Evolutionary conservation across 2,329 filamentous ascomycete genomes (phyloP).

Genomic region (Diaporthe capsici): DNA sequence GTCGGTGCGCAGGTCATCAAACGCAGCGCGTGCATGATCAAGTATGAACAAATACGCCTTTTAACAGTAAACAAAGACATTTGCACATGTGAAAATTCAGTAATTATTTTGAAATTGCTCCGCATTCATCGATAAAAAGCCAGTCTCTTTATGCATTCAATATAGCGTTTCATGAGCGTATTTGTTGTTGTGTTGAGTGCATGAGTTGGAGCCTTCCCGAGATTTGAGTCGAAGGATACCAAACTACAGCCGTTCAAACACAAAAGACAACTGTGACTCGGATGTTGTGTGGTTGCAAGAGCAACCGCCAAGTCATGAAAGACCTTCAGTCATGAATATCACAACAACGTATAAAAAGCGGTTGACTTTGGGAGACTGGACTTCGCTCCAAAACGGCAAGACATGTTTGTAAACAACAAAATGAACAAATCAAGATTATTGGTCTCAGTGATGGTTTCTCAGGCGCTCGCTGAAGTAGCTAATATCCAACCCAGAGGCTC

Average conservation of each 20-base stretch:
- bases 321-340: not conserved
- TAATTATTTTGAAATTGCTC: not conserved
- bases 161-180: not conserved
- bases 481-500: not conserved
- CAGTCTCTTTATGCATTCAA: too few relatives aligned
- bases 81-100: not conserved
- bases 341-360: not conserved
- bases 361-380: not conserved
- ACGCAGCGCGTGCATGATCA: not conserved
- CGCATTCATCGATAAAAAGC: not conserved
- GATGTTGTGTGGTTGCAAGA: not conserved
- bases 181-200: not conserved
- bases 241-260: not conserved
- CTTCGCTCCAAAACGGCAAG: not conserved
- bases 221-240: not conserved
- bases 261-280: not conserved
- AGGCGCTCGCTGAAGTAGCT: not conserved
- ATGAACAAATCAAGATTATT: not conserved
- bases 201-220: not conserved
- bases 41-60: not conserved
- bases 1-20: not conserved
- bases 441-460: not conserved
- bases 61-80: not conserved
- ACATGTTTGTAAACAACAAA: not conserved
- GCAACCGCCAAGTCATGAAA: not conserved